Percentiles rank a stretch among this genome's conserved stretches.
Conservation (phyloP, 768 basidiomycete species). For the Collybia nuda region DNA sequence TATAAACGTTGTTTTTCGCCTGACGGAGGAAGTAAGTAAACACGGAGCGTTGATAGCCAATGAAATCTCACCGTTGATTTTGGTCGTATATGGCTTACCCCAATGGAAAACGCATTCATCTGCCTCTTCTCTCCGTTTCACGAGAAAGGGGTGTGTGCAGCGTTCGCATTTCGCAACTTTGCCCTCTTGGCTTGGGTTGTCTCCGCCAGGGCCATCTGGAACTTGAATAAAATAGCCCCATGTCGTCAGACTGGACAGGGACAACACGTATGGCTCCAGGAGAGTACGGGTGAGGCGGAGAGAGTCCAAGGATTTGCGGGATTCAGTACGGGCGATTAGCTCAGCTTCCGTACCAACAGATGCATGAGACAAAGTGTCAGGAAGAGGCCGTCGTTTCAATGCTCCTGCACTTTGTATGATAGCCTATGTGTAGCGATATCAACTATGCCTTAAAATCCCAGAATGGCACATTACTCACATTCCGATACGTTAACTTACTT, state of each 20-base stretch:
- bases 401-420: constrained; percentile 51
- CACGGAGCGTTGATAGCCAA: background rate
- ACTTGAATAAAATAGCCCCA: constrained; percentile 76
- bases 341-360: constrained; percentile 81
- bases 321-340: constrained; percentile 52
- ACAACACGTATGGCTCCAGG: constrained; percentile 61
- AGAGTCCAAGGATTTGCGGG: constrained; percentile 49
- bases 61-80: constrained; percentile 56
- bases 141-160: constrained; percentile 68
- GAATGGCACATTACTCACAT: constrained; percentile 42
- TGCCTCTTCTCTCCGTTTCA: constrained; percentile 56
- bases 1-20: constrained; percentile 71
- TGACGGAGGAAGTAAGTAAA: constrained; percentile 22
- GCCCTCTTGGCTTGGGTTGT: constrained; percentile 60
- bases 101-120: constrained; percentile 80
- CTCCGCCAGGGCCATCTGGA: constrained; percentile 67
- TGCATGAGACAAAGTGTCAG: constrained; percentile 57
- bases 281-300: constrained; percentile 51
- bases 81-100: constrained; percentile 66
- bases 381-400: constrained; percentile 50
- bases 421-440: constrained; percentile 30
- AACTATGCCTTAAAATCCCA: too few species aligned
- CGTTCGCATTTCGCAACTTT: constrained; percentile 73
- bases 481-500: constrained; percentile 80
- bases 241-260: constrained; percentile 50